These are phyloP conservation scores for Mucor velutinosus DNA, from an alignment of 371 early-diverging fungal genomes.

Conservation along the genomic window DNA sequence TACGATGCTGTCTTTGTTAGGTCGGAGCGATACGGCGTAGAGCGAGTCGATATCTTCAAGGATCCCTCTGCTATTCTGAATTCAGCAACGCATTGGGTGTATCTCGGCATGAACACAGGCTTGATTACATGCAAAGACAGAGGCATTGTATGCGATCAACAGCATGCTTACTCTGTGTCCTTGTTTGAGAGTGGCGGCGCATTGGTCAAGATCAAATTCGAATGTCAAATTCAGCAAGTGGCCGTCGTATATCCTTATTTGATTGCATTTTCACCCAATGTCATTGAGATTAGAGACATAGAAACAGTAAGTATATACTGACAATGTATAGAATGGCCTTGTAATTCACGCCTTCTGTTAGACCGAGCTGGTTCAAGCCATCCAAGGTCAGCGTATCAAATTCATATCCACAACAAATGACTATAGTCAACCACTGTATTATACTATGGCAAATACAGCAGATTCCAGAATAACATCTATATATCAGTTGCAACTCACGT, in stretches of 20 bases:
- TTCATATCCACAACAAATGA: constrained; percentile 4
- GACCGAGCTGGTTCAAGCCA: constrained; percentile 22
- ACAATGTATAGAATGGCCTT: background rate
- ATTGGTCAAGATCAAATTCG: constrained; percentile 25
- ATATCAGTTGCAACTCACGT: constrained; percentile 15
- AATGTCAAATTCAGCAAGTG: constrained; percentile 22
- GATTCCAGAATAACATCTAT: constrained; percentile 11
- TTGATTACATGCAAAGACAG: background rate
- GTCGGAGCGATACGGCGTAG: constrained; percentile 19
- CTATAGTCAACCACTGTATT: constrained; percentile 11
- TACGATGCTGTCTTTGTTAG: constrained; percentile 11
- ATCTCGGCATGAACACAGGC: background rate
- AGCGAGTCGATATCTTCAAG: constrained; percentile 12
- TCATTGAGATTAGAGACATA: constrained; percentile 42
- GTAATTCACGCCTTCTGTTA: background rate
- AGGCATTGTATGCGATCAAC: constrained; percentile 7
- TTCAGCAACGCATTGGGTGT: background rate
- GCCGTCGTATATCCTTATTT: constrained; percentile 34
- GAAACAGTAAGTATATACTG: constrained; percentile 33
- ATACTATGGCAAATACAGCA: constrained; percentile 12
- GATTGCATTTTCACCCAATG: constrained; percentile 31
- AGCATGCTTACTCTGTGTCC: constrained; percentile 1
- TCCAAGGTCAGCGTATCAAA: constrained; percentile 17
- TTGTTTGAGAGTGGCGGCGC: background rate
- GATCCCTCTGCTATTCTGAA: background rate